phyloP scores from a whole-genome alignment of 2,329 filamentous ascomycete species.

The Monosporascus ibericus region DNA sequence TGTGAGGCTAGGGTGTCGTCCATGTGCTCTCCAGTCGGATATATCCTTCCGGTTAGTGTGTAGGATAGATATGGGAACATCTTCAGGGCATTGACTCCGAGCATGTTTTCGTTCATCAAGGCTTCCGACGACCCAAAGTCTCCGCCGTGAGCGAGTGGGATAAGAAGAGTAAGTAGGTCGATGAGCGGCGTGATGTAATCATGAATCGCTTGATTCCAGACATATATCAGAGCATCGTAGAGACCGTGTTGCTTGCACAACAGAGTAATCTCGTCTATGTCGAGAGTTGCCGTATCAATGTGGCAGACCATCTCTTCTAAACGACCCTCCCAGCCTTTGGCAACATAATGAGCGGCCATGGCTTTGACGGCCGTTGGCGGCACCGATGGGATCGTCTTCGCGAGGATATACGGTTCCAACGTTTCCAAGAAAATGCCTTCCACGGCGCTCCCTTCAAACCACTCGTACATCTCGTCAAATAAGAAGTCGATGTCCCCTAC shows the following conservation, averaged over 20 bases:
- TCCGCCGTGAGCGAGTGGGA: conserved; percentile 51
- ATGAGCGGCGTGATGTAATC: conserved; percentile 90
- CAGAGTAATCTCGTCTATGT: conserved; percentile 85
- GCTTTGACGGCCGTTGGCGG: conserved; percentile 83
- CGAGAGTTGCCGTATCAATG: conserved; percentile 83
- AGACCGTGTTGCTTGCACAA: conserved; percentile 88
- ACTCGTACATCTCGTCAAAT: conserved; percentile 85
- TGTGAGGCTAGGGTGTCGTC: conserved; percentile 63
- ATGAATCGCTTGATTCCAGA: conserved; percentile 86
- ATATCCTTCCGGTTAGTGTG: conserved; percentile 80
- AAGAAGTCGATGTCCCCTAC: conserved; percentile 77
- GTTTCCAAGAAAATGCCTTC: conserved; percentile 79
- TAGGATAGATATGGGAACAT: conserved; percentile 95
- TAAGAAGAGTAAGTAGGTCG: conserved; percentile 68
- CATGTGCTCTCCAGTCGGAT: conserved; percentile 76
- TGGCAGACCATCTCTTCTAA: conserved; percentile 94
- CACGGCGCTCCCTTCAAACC: conserved; percentile 72
- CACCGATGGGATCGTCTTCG: conserved; percentile 65
- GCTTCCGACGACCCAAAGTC: conserved; percentile 46
- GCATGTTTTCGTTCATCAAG: conserved; percentile 53
- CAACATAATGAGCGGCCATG: conserved; percentile 75
- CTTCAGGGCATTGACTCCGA: conserved; percentile 71
- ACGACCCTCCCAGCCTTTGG: conserved; percentile 65
- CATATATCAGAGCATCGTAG: conserved; percentile 92
- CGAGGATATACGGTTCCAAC: conserved; percentile 81